Evolutionary conservation across 139 green algal species (phyloP).

Genomic region (Astrephomene gubernaculifera): DNA sequence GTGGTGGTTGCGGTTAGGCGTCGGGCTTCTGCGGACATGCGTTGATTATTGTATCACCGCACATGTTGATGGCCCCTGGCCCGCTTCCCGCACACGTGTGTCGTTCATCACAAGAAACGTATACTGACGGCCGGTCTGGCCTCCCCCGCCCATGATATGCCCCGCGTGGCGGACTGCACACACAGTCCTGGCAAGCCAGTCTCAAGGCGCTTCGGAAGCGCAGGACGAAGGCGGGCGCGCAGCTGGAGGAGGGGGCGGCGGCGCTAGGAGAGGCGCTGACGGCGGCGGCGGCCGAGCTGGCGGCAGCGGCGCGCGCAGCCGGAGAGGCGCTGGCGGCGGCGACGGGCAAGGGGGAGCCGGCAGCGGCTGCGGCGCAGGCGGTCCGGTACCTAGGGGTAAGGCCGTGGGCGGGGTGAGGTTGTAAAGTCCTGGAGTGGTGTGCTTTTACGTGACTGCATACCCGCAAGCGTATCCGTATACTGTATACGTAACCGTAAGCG

Average conservation of each 20-base stretch:
- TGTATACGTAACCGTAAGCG: background rate
- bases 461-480: background rate
- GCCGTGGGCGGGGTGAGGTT: background rate
- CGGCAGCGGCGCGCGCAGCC: background rate
- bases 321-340: background rate
- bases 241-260: background rate
- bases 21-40: too few species aligned
- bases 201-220: conserved; percentile 3
- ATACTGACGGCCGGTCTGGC: too few species aligned
- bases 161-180: too few species aligned
- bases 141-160: too few species aligned
- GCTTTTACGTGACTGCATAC: background rate
- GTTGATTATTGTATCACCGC: too few species aligned
- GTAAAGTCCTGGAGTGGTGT: background rate
- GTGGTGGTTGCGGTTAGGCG: too few species aligned
- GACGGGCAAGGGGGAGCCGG: background rate
- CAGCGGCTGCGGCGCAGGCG: background rate
- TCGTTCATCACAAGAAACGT: too few species aligned
- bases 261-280: background rate
- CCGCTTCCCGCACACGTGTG: too few species aligned
- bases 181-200: conserved; percentile 18
- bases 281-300: background rate
- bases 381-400: background rate
- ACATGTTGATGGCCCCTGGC: too few species aligned
- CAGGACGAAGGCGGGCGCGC: background rate